Evolutionary conservation across 352 stramenopile species (phyloP), one percentile per base, ranked within the genome.

Genomic region (Lagenidium giganteum): DNA sequence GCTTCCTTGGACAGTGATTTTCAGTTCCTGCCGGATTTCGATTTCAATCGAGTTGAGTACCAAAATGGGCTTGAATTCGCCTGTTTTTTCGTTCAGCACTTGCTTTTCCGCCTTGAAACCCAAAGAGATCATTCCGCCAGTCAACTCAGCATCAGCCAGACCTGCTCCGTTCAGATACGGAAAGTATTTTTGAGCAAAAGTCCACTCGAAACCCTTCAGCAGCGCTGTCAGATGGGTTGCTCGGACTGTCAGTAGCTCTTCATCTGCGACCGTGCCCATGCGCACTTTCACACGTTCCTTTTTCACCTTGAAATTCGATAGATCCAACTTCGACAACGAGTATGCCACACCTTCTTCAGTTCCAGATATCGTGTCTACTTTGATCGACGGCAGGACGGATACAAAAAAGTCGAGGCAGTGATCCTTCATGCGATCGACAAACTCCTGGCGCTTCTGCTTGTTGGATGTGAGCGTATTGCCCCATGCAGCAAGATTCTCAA

Each of bases 331-430:
- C 8, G 78, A 84, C 17, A 93, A 55, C 3, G 81, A 85, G 33
- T 93, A 93, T 23, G 72, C 76, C 13, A 91, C 56, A 12, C 71
- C 68, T 42, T 93, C 81, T 54, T 91, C 72, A 4, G 86, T 60
- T 8, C 81, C 81, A 11, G 71, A 67, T 50, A 93, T 88, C 28
- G 74, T 88, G 41, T 91, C 78, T 24, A 93, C 53, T 47, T 90
- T 83, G 42, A 93, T 87, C 25, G 78, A 80, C 23, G 81, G 81
- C 17, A 93, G 48, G 17, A 93, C 81, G 0, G 81, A 93, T 50
- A 80, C 86, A 43, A 93, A 86, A 33, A 93, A 93, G 47, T 93
- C 78, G 6, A 93, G 60, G 27, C 78, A 91, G 33, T 89, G 72
- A 41, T 93, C 68, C 37, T 93, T 93, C 49, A 93, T 64, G 16